Percentiles rank a stretch among this genome's conserved stretches.
These are phyloP conservation scores for Millerago galiae DNA, from an alignment of 805 yeast species.

Conservation along the genomic window DNA sequence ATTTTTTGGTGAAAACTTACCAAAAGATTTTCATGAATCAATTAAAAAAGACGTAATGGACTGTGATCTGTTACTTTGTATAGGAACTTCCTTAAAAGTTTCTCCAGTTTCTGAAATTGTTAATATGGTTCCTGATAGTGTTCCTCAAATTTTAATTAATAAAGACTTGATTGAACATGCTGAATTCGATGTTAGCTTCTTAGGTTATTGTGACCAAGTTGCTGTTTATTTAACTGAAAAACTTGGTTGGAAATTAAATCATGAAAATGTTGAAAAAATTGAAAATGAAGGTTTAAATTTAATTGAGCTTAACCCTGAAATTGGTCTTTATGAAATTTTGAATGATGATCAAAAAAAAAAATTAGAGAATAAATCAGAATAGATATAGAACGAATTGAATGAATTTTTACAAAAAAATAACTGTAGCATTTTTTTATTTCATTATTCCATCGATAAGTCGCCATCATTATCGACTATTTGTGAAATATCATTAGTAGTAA, in stretches of 20 bases:
- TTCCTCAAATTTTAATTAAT: slow-evolving; percentile 79
- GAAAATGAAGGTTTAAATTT: slow-evolving; percentile 27
- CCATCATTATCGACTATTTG: slow-evolving; percentile 11
- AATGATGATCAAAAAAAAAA: slow-evolving; percentile 23
- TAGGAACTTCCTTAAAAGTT: slow-evolving; percentile 88
- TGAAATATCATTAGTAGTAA: slow-evolving; percentile 1
- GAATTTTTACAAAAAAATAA: background rate
- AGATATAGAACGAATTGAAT: background rate
- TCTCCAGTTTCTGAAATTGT: slow-evolving; percentile 89
- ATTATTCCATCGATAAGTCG: slow-evolving; percentile 18
- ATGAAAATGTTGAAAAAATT: slow-evolving; percentile 39
- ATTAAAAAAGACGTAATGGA: slow-evolving; percentile 52
- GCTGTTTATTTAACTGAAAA: slow-evolving; percentile 56
- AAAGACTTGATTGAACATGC: slow-evolving; percentile 69
- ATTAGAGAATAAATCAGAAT: background rate
- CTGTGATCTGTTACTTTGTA: slow-evolving; percentile 77
- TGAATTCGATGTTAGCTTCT: slow-evolving; percentile 68
- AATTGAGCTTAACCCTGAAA: slow-evolving; percentile 22
- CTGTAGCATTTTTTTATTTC: background rate
- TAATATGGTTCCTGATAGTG: slow-evolving; percentile 59
- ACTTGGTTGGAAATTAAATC: slow-evolving; percentile 56
- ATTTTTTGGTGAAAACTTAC: slow-evolving; percentile 82
- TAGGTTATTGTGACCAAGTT: slow-evolving; percentile 82
- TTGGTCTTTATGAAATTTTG: slow-evolving; percentile 31
- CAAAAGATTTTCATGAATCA: slow-evolving; percentile 56